Evolutionary conservation across 306 rosid genomes (phyloP).

Genomic region (Prunus davidiana): DNA sequence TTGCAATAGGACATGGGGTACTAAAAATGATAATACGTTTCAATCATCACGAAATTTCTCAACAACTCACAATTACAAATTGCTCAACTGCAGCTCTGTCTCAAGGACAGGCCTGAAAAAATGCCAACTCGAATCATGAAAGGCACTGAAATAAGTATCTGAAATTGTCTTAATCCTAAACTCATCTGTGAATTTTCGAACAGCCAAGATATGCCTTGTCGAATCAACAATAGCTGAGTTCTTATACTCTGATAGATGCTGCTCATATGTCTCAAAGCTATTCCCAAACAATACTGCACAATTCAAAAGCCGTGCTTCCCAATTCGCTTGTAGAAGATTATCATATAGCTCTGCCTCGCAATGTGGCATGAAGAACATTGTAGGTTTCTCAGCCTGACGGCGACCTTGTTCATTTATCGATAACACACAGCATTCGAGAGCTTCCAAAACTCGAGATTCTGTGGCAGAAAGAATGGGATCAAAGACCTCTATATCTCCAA

Average conservation of each 20-base stretch:
- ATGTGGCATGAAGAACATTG: slow-evolving; percentile 78
- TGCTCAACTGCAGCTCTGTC: slow-evolving; percentile 30
- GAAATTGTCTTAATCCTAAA: slow-evolving; percentile 50
- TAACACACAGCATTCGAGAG: slow-evolving; percentile 60
- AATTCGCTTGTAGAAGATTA: slow-evolving; percentile 74
- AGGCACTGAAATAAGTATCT: slow-evolving; percentile 71
- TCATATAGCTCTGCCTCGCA: slow-evolving; percentile 74
- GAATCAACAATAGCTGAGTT: slow-evolving; percentile 39
- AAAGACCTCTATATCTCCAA: slow-evolving; percentile 66
- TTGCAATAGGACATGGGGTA: too few species aligned
- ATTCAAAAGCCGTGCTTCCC: slow-evolving; percentile 54
- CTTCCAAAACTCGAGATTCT: slow-evolving; percentile 51
- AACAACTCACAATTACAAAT: slow-evolving; percentile 22
- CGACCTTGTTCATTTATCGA: slow-evolving; percentile 67
- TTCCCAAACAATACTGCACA: slow-evolving; percentile 68
- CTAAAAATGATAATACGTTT: not conserved
- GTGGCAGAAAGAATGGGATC: slow-evolving; percentile 80
- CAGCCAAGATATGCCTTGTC: slow-evolving; percentile 42
- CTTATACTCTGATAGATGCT: slow-evolving; percentile 45
- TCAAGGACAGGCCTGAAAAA: slow-evolving; percentile 51
- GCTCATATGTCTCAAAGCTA: slow-evolving; percentile 70
- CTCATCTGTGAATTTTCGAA: slow-evolving; percentile 44
- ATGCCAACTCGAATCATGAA: slow-evolving; percentile 93
- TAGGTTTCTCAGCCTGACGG: slow-evolving; percentile 43
- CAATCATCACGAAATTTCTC: not conserved